Evolutionary conservation across 148 eudicot species (phyloP).

Genomic region (Fagopyrum tataricum): DNA sequence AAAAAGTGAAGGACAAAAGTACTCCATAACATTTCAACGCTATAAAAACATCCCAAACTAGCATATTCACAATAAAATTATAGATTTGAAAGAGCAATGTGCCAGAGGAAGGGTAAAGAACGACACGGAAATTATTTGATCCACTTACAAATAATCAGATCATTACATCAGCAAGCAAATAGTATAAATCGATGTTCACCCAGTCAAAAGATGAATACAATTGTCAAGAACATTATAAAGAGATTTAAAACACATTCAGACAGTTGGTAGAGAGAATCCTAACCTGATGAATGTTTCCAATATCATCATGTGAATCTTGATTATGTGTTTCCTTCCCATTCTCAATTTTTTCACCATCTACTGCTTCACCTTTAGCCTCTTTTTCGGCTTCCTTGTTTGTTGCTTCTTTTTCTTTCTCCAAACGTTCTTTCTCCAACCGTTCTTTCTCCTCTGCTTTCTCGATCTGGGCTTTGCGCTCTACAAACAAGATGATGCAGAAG

Average conservation of each 20-base stretch:
- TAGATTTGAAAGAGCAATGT: not conserved
- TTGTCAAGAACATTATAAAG: not conserved
- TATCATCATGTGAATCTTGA: constrained; percentile 32
- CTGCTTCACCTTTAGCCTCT: constrained; percentile 23
- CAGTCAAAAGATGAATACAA: not conserved
- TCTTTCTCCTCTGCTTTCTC: constrained; percentile 90
- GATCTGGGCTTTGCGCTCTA: constrained; percentile 76
- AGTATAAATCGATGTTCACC: not conserved
- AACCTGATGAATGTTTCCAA: constrained; percentile 27
- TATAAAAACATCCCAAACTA: not conserved
- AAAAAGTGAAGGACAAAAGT: not conserved
- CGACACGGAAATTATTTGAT: not conserved
- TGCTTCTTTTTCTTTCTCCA: constrained; percentile 55
- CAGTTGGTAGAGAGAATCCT: not conserved
- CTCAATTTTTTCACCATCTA: constrained; percentile 19
- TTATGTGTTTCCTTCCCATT: constrained; percentile 25
- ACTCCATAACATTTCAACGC: not conserved
- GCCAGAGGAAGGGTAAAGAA: not conserved
- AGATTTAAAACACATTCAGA: not conserved
- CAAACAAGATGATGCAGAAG: constrained; percentile 15
- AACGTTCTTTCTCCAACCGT: constrained; percentile 70
- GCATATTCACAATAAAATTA: not conserved
- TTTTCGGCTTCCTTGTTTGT: constrained; percentile 29
- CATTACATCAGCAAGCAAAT: not conserved
- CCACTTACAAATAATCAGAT: not conserved